phyloP scores from a whole-genome alignment of 768 basidiomycete species.

The Amanita muscaria region DNA sequence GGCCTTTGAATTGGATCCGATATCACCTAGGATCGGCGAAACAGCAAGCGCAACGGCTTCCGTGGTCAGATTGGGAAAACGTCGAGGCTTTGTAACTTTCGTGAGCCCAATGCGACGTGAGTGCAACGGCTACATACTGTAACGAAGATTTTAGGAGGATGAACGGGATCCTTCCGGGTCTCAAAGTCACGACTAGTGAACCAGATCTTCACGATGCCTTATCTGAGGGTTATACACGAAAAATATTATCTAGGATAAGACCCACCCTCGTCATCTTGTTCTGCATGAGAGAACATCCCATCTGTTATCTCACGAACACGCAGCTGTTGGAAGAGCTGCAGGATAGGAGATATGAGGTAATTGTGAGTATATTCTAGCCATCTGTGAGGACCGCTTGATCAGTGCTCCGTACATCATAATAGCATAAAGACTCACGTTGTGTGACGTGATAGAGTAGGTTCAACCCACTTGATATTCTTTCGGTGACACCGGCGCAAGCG shows the following conservation, averaged over 20 bases:
- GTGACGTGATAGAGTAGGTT: slow-evolving; percentile 4
- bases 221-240: slow-evolving; percentile 4
- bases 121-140: slow-evolving; percentile 4
- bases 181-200: slow-evolving; percentile 9
- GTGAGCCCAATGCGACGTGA: slow-evolving; percentile 1
- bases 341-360: slow-evolving; percentile 9
- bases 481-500: slow-evolving; percentile 9
- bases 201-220: slow-evolving; percentile 8
- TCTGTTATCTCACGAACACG: not conserved
- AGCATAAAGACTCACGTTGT: slow-evolving; percentile 4
- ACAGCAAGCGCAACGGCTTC: slow-evolving; percentile 3
- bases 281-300: slow-evolving; percentile 6
- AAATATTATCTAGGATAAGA: slow-evolving; percentile 7
- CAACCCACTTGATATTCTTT: slow-evolving; percentile 8
- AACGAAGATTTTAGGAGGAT: slow-evolving; percentile 8
- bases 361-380: slow-evolving; percentile 6
- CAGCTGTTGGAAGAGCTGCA: slow-evolving; percentile 8
- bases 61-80: slow-evolving; percentile 5
- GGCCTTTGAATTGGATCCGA: slow-evolving; percentile 4
- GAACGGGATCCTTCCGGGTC: slow-evolving; percentile 7
- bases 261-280: slow-evolving; percentile 9
- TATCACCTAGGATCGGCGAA: slow-evolving; percentile 8
- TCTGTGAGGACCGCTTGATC: not conserved
- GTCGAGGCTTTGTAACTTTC: slow-evolving; percentile 7
- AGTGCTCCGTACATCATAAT: slow-evolving; percentile 1